Base-by-base conservation (phyloP, 2,329 filamentous ascomycete species). In the Fusarium hainanense region DNA sequence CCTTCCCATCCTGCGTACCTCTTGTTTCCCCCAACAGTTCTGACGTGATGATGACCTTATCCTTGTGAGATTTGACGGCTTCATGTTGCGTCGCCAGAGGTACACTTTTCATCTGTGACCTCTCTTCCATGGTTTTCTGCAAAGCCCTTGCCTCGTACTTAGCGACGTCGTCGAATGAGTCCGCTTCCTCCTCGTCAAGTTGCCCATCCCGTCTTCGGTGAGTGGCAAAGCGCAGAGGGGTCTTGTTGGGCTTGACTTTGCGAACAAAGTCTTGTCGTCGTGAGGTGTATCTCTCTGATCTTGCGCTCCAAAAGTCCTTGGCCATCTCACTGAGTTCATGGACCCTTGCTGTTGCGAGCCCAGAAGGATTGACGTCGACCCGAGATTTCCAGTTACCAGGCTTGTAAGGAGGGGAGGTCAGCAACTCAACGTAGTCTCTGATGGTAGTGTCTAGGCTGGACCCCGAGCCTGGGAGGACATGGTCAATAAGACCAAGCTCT, bases 251-350 rank as follows among this genome's bases (percentile, higher is more conserved):
- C 28, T 66, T 66, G 49, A 21, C 28, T 8, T 66, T 66, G 1
- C 63, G 56, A 3, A 66, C 62, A 43, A 66, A 66, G 2, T 47
- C 63, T 28, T 23, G 62, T 10, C 63, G 44, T 4, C 63, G 41
- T 1, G 27, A 23, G 7, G 8, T 42, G 2, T 66, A 66, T 23
- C 62, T n/a, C 18, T 66, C 48, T 2, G 62, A 66, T 16, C 63
- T 66, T 13, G 55, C 44, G 5, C 63, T 62, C 63, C 63, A 66
- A 7, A 66, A 66, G 48, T 66, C 63, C n/a, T 51, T 61, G 6
- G 55, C 62, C 63, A 66, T 66, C 27, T 66, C 62, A 2, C 62
- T 27, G 2, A 66, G 55, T 9, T 66, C 63, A 12, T 50, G 43
- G 8, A 28, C 41, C 10, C n/a, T 60, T 6, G 62, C 44, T 7